These are phyloP conservation scores for Triticum turgidum DNA, from an alignment of 176 grass and related monocot genomes.

Conservation along the genomic window DNA sequence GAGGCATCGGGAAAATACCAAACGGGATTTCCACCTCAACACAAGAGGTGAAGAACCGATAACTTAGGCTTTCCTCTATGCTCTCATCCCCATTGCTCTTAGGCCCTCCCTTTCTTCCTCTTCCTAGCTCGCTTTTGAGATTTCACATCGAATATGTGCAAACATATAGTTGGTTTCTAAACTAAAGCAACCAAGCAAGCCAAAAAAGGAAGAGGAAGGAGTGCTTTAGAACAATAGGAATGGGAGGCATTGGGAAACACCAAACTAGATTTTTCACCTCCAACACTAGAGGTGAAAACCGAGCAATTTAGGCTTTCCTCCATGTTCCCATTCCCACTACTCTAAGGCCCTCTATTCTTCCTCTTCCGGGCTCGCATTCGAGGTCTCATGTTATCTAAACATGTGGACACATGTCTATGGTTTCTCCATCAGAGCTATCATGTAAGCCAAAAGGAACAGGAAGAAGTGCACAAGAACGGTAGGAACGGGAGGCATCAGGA, in stretches of 20 bases:
- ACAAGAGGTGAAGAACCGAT: neutral
- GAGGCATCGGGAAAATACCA: slow-evolving; percentile 26
- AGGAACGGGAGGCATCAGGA: slow-evolving; percentile 37
- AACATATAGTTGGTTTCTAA: neutral
- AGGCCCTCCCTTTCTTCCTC: slow-evolving; percentile 28
- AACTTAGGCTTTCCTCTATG: slow-evolving; percentile 6
- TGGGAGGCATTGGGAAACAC: too few species aligned
- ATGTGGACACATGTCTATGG: neutral
- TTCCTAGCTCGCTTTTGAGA: neutral
- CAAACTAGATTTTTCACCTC: too few species aligned
- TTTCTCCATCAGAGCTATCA: neutral
- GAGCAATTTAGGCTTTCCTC: too few species aligned
- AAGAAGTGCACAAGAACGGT: slow-evolving; percentile 10
- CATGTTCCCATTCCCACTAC: too few species aligned
- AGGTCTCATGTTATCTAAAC: too few species aligned
- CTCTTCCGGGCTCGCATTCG: too few species aligned
- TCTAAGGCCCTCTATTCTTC: too few species aligned
- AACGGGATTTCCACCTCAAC: neutral
- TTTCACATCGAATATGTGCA: neutral
- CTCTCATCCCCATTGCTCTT: slow-evolving; percentile 28
- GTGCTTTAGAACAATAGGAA: too few species aligned
- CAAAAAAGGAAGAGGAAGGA: neutral
- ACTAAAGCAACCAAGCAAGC: neutral
- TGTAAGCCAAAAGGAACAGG: neutral
- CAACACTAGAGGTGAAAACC: too few species aligned